Conservation (phyloP, 2,329 filamentous ascomycete genomes). For the Verticillium nubilum region DNA sequence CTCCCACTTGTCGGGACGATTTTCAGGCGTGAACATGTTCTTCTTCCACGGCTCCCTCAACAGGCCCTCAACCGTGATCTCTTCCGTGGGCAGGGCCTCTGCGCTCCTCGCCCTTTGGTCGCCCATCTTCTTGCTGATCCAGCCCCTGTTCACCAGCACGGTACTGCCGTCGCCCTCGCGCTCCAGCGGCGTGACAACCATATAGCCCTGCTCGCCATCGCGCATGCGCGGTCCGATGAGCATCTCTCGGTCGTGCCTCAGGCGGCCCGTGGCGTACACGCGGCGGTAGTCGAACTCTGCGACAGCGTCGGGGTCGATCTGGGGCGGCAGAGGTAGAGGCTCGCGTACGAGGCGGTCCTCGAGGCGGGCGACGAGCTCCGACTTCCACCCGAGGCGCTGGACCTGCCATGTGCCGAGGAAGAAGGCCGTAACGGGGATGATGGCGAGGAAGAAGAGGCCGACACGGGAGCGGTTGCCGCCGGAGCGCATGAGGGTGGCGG, state of each 20-base stretch:
- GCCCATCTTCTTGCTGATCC: constrained; percentile 75
- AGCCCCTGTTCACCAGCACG: constrained; percentile 83
- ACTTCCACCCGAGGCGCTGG: constrained; percentile 88
- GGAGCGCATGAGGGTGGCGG: constrained; percentile 71
- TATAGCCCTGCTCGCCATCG: constrained; percentile 84
- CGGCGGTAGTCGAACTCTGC: constrained; percentile 88
- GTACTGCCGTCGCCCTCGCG: constrained; percentile 56
- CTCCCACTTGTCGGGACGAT: constrained; percentile 73
- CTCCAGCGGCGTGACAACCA: constrained; percentile 89
- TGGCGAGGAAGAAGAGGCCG: constrained; percentile 75
- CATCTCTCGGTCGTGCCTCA: constrained; percentile 93
- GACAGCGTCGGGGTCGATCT: constrained; percentile 75
- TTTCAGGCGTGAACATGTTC: constrained; percentile 95
- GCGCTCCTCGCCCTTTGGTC: constrained; percentile 58
- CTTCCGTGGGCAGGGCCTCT: constrained; percentile 60
- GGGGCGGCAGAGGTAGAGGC: constrained; percentile 79
- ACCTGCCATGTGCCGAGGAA: constrained; percentile 92
- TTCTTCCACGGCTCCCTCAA: constrained; percentile 90
- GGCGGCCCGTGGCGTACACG: constrained; percentile 67
- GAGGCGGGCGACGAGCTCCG: constrained; percentile 81
- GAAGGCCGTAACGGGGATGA: constrained; percentile 91
- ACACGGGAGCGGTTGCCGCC: constrained; percentile 60
- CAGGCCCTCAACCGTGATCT: constrained; percentile 77
- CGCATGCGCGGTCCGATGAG: constrained; percentile 83
- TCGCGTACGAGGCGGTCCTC: constrained; percentile 86